These are phyloP conservation scores for Fusarium anguioides DNA, from an alignment of 2,329 filamentous ascomycete genomes.

Conservation along the genomic window DNA sequence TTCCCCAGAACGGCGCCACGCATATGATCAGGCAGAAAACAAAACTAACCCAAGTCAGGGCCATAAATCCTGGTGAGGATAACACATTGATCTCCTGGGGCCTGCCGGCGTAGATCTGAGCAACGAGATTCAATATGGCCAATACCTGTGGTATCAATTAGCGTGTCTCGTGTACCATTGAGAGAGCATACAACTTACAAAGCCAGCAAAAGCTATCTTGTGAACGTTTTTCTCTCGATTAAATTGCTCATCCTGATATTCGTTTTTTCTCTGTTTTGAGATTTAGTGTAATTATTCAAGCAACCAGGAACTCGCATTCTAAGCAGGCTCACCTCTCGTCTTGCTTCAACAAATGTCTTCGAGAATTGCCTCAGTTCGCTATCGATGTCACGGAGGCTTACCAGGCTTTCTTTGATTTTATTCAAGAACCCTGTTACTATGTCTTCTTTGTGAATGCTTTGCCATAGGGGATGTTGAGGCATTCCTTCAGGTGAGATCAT, in stretches of 20 bases:
- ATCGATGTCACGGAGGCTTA: neutral
- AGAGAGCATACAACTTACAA: neutral
- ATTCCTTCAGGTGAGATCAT: neutral
- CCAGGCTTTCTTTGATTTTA: neutral
- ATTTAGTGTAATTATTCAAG: neutral
- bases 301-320: too few relatives aligned
- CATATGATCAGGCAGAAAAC: neutral
- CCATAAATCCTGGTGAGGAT: neutral
- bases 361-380: neutral
- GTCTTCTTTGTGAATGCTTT: neutral
- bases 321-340: neutral
- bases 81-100: neutral
- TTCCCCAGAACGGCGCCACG: neutral
- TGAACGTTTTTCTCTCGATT: neutral
- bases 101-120: neutral
- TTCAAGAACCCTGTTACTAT: neutral
- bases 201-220: neutral
- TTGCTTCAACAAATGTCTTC: neutral
- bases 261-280: neutral
- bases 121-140: neutral
- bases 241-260: neutral
- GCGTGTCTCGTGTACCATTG: neutral
- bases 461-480: neutral
- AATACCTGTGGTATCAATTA: neutral
- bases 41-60: neutral